These are phyloP conservation scores for Miscanthus lutarioriparius DNA, from an alignment of 176 grass and related monocot genomes.

Conservation along the genomic window DNA sequence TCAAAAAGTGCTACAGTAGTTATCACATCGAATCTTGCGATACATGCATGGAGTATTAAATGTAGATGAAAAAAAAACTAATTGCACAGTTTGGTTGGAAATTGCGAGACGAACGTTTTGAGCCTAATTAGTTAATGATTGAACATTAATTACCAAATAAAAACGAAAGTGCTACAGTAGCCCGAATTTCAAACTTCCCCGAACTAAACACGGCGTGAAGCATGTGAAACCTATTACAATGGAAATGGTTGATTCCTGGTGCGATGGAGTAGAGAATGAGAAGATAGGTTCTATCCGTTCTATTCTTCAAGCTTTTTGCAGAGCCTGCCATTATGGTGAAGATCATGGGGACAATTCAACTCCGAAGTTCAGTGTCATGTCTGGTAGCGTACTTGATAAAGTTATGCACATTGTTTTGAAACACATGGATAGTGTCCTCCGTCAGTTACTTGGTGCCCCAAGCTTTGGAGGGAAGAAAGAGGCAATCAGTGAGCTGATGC, in stretches of 20 bases:
- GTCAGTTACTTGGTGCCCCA: constrained; percentile 69
- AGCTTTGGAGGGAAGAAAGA: constrained; percentile 79
- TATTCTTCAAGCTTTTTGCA: constrained; percentile 78
- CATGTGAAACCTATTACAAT: constrained; percentile 71
- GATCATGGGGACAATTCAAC: constrained; percentile 62
- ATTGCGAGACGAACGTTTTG: too few relatives aligned
- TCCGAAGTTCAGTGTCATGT: constrained; percentile 80
- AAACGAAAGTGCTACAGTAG: too few relatives aligned
- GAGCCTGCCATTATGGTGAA: constrained; percentile 87
- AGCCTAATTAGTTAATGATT: too few relatives aligned
- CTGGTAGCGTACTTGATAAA: constrained; percentile 83
- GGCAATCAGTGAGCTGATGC: constrained; percentile 62
- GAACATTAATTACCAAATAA: too few relatives aligned
- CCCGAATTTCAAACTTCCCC: too few relatives aligned
- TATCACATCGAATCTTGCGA: too few relatives aligned
- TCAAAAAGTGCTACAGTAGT: too few relatives aligned
- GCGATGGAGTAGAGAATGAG: constrained; percentile 50
- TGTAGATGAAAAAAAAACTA: too few relatives aligned
- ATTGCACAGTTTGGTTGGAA: too few relatives aligned
- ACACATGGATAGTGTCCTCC: constrained; percentile 85
- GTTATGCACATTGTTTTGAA: constrained; percentile 92
- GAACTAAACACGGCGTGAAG: too few relatives aligned
- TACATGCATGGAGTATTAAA: too few relatives aligned
- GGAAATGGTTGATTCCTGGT: constrained; percentile 89
- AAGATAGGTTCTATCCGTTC: constrained; percentile 64